A percentile compares a stretch with the other conserved stretches of the same genome.
Evolutionary conservation across 805 yeast genomes (phyloP).

Genomic region (Wickerhamiella shivajii): DNA sequence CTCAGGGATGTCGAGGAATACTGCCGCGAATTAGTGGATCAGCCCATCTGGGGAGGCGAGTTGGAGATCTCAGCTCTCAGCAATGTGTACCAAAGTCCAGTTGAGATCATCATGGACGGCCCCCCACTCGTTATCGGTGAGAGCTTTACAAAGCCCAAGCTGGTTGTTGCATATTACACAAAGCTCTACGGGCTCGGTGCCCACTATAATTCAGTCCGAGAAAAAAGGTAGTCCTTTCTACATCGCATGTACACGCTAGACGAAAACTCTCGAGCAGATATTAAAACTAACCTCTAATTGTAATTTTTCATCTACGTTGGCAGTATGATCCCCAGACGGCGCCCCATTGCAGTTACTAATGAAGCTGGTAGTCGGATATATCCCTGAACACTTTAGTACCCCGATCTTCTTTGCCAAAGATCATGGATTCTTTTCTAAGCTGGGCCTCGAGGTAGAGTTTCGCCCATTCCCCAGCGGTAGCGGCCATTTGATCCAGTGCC

Average conservation of each 20-base stretch:
- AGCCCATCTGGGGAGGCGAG: conserved; percentile 95
- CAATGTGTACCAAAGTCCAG: conserved; percentile 52
- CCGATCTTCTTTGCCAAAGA: conserved; percentile 61
- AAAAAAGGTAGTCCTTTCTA: conserved; percentile 1
- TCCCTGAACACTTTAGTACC: conserved; percentile 87
- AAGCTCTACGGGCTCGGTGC: conserved; percentile 86
- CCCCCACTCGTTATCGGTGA: conserved; percentile 52
- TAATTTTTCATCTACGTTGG: too few species aligned
- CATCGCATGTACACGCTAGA: too few species aligned
- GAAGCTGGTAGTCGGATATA: conserved; percentile 45
- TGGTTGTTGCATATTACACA: conserved; percentile 67
- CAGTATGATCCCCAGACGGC: too few species aligned
- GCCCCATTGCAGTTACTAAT: conserved; percentile 3
- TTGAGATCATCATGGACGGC: conserved; percentile 68
- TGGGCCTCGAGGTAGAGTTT: conserved; percentile 40
- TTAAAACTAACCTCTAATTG: too few species aligned
- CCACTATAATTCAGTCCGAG: conserved; percentile 68
- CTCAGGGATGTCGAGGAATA: conserved; percentile 55
- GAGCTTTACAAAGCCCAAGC: conserved; percentile 34
- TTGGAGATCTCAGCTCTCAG: conserved; percentile 77
- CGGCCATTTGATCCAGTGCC: conserved; percentile 67
- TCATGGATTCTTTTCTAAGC: conserved; percentile 39
- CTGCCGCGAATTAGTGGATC: conserved; percentile 48
- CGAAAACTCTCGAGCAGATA: too few species aligned
- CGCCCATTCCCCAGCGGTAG: conserved; percentile 74